Base-by-base conservation (phyloP, 2,329 filamentous ascomycete genomes). In the Penicillium occitanis region DNA sequence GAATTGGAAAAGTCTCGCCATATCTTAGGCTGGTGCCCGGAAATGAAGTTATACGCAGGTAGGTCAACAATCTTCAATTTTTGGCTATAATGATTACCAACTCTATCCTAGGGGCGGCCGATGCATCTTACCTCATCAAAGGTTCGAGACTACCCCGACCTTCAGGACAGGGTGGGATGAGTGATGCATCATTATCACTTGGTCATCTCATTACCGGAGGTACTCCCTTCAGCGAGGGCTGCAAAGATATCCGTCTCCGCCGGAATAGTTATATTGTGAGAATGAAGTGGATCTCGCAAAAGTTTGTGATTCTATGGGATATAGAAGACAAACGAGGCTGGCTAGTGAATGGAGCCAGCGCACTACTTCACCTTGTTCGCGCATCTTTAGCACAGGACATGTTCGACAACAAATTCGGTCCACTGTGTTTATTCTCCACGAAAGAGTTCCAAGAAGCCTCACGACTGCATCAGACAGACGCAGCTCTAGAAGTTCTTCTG, bases 351-450 rank as follows among this genome's bases (percentile, higher is more conserved):
- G 79, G 78, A 13, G 69, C 71, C 3, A 76, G 71, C 65, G 77
- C 75, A 4, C 63, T 81, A 25, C 71, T 81, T 5, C 78, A 81
- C 64, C 71, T 81, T 2, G 66, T 80, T 10, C 69, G 73, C 1
- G 71, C 74, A 6, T 75, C 74, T 2, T 46, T 76, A 7, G 60
- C 68, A 35, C 55, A 68, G 22, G 63, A 73, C 35, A 68, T 57
- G 14, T 59, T 65, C 11, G 65, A 65, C 28, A 46, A 37, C 17
- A 50, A 55, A 33, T 57, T 68, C 17, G 17, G 40, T 1, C 59
- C 64, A 19, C 11, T 63, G 3, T 64, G 46, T 30, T 51, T 50
- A 30, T 67, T 69, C 37, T 37, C 61, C 0, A 51, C 22, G 14
- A n/a, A 65, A 17, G 55, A 69, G 33, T 44, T 68, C 6, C 30